Evolutionary conservation across 2,329 filamentous ascomycete species (phyloP).

Genomic region (Penicillium occitanis): DNA sequence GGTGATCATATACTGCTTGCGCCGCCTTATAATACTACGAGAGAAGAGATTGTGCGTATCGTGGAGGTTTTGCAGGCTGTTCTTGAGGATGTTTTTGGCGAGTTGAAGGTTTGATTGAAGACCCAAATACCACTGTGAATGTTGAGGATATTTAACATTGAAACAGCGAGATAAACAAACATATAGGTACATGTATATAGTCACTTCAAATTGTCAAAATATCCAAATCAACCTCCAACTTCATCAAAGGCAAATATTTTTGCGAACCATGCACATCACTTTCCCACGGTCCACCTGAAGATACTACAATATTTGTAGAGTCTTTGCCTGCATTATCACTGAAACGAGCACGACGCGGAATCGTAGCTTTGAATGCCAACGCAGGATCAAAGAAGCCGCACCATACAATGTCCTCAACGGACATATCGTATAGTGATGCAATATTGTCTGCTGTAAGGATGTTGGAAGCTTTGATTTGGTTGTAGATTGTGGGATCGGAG

Average conservation of each 20-base stretch:
- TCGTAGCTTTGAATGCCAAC: conserved; percentile 17
- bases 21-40: conserved; percentile 65
- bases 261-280: background rate
- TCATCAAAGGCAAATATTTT: background rate
- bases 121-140: background rate
- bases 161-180: background rate
- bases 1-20: conserved; percentile 71
- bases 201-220: background rate
- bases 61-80: conserved; percentile 54
- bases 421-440: background rate
- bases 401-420: background rate
- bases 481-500: background rate
- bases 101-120: background rate
- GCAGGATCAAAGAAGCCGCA: conserved; percentile 15
- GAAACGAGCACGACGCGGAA: background rate
- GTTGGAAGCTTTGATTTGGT: conserved; percentile 10
- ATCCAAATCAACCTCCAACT: background rate
- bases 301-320: background rate
- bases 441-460: background rate
- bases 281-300: background rate
- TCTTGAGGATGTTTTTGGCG: conserved; percentile 51
- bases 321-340: background rate
- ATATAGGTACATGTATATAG: background rate
- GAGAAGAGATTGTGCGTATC: conserved; percentile 57
- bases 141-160: background rate